These are phyloP conservation scores for Hanseniaspora sp. DNA, from an alignment of 1,139 yeast species.

Conservation along the genomic window DNA sequence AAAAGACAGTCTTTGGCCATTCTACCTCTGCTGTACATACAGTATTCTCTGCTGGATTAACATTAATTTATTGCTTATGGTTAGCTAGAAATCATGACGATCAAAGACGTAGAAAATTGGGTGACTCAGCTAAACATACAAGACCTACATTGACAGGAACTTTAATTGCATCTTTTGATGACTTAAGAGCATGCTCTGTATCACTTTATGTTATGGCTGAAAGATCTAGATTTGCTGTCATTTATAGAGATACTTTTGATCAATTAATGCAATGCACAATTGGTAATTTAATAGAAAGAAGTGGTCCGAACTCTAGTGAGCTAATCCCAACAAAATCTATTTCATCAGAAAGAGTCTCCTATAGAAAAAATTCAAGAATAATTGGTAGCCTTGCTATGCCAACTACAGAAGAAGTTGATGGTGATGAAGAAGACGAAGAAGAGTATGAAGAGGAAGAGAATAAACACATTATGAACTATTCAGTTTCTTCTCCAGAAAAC, in stretches of 20 bases:
- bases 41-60: slow-evolving; percentile 52
- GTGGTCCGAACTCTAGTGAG: slow-evolving; percentile 47
- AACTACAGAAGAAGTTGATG: slow-evolving; percentile 7
- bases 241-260: slow-evolving; percentile 52
- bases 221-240: slow-evolving; percentile 45
- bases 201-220: slow-evolving; percentile 53
- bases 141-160: slow-evolving; percentile 43
- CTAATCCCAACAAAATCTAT: slow-evolving; percentile 29
- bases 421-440: neutral
- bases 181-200: slow-evolving; percentile 47
- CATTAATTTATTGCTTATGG: slow-evolving; percentile 51
- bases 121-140: slow-evolving; percentile 44
- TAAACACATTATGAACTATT: neutral
- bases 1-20: slow-evolving; percentile 46
- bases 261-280: slow-evolving; percentile 49
- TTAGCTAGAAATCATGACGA: slow-evolving; percentile 46
- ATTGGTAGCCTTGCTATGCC: neutral
- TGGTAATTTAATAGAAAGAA: slow-evolving; percentile 42
- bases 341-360: neutral
- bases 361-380: neutral
- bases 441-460: slow-evolving; percentile 12
- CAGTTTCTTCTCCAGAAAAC: neutral
- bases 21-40: slow-evolving; percentile 53
- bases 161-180: slow-evolving; percentile 43
- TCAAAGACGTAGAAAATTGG: slow-evolving; percentile 36